Base-by-base conservation (phyloP, 2,329 filamentous ascomycete genomes). In the Fusarium humuli region DNA sequence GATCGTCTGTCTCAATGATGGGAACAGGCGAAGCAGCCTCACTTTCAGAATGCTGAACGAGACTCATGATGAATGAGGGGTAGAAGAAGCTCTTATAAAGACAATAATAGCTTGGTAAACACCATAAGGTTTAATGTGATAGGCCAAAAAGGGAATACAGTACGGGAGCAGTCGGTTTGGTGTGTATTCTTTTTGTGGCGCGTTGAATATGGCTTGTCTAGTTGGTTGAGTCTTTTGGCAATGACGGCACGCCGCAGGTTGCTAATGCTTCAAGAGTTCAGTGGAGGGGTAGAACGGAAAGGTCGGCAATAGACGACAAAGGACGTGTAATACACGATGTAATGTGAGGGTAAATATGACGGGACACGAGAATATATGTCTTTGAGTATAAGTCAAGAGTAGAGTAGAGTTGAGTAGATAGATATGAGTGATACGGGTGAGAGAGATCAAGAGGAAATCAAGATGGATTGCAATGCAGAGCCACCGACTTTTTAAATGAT, bases 1-100 rank as follows among this genome's bases (percentile, higher is more conserved):
- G 79, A 77, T 52, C 78, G 75, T 65, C 78, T 71, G 50, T 79
- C 71, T 64, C 79, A 75, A 66, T 77, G 69, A 57, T 76, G 75
- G 53, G 80, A 34, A 75, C 62, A 18, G 70, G 50, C 46, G 72
- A 70, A 34, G 69, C 29, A 65, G 71, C 65, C 69, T 75, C 73
- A 52, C 54, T 73, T 66, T 60, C 61, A 37, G 63, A 59, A 41
- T 52, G 48, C 45, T 73, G 69, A 47, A 61, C 54, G 20, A 70
- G 56, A 70, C 61, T 76, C 73, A 75, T 75, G 66, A 65, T 73
- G 72, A 54, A 57, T 53, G 65, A 60, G 53, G 61, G 61, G 60
- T 58, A 71, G 67, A 57, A 67, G 61, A 45, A 61, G 52, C 41
- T 57, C 49, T 61, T 41, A 46, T 37, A 53, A 40, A 41, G 14